Conservation (phyloP, 371 early-diverging fungal genomes). For the Syncephalastrum racemosum region DNA sequence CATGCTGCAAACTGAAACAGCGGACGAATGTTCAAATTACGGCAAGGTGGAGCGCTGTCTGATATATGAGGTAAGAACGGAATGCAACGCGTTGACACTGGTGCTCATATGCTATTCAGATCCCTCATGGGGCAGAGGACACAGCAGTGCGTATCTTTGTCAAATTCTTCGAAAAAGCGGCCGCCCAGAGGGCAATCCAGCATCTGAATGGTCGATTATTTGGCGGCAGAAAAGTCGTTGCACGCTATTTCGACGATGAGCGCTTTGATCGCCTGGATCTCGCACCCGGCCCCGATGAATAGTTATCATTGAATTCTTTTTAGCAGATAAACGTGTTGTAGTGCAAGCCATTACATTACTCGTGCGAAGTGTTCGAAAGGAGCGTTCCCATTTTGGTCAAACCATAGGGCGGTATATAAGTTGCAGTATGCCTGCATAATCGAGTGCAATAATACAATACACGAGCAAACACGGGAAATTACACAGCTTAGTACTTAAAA, state of each 20-base stretch:
- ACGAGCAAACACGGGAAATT: too few relatives aligned
- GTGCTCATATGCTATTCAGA: slow-evolving; percentile 15
- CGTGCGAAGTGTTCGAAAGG: too few relatives aligned
- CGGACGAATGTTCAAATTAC: slow-evolving; percentile 74
- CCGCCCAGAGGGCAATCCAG: slow-evolving; percentile 56
- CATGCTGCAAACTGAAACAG: slow-evolving; percentile 71
- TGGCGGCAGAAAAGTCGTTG: slow-evolving; percentile 69
- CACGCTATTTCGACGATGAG: slow-evolving; percentile 53
- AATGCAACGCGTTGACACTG: neutral
- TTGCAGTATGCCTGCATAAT: too few relatives aligned
- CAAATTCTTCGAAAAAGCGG: slow-evolving; percentile 50
- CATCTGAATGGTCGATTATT: slow-evolving; percentile 77
- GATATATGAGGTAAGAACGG: slow-evolving; percentile 57
- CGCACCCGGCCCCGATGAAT: slow-evolving; percentile 52
- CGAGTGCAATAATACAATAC: too few relatives aligned
- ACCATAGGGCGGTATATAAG: too few relatives aligned
- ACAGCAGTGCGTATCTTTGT: slow-evolving; percentile 74
- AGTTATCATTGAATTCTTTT: neutral
- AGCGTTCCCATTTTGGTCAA: too few relatives aligned
- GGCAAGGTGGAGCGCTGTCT: slow-evolving; percentile 70
- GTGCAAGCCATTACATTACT: too few relatives aligned
- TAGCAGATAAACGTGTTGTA: too few relatives aligned
- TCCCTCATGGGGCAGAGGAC: slow-evolving; percentile 54
- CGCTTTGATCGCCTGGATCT: slow-evolving; percentile 60
- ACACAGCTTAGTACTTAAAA: too few relatives aligned